phyloP scores from a whole-genome alignment of 208 protist genomes.

The Angomonas ambiguus region DNA sequence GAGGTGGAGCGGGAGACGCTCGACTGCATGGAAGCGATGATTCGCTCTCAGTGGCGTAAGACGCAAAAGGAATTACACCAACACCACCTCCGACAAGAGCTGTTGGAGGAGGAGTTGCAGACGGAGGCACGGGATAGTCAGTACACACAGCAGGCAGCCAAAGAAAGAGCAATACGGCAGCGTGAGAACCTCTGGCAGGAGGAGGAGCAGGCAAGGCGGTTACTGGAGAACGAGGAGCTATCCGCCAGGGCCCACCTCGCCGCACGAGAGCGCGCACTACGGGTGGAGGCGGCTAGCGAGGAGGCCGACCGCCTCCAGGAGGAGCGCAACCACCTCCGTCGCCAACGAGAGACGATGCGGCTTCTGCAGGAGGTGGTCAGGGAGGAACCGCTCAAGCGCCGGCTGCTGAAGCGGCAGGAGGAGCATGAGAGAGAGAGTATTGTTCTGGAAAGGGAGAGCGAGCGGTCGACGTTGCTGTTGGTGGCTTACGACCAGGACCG shows the following conservation, averaged over 20 bases:
- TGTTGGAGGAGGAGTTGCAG: neutral
- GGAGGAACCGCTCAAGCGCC: conserved; percentile 2
- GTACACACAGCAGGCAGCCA: neutral
- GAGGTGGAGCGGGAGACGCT: conserved; percentile 11
- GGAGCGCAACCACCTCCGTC: conserved; percentile 21
- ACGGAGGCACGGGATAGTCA: neutral
- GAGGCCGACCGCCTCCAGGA: conserved; percentile 31
- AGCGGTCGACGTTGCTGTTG: neutral
- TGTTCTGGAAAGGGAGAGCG: neutral
- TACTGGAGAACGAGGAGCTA: conserved; percentile 11
- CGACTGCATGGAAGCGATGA: conserved; percentile 11
- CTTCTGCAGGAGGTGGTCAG: conserved; percentile 7
- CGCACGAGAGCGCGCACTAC: conserved; percentile 18
- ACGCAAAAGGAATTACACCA: neutral
- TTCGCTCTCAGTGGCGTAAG: conserved; percentile 5
- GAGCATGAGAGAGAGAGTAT: neutral
- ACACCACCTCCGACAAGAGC: neutral
- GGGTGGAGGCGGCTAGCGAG: conserved; percentile 25
- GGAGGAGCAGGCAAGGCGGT: conserved; percentile 4
- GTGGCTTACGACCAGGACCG: neutral
- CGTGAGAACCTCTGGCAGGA: neutral
- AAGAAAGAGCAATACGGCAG: too few species aligned
- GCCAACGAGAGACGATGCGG: conserved; percentile 2
- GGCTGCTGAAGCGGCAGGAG: neutral
- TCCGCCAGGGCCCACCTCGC: conserved; percentile 23